Percentiles rank a stretch among this genome's conserved stretches.
Evolutionary conservation across 1,284 basidiomycete genomes (phyloP).

Genomic region (Pisolithus thermaeus): DNA sequence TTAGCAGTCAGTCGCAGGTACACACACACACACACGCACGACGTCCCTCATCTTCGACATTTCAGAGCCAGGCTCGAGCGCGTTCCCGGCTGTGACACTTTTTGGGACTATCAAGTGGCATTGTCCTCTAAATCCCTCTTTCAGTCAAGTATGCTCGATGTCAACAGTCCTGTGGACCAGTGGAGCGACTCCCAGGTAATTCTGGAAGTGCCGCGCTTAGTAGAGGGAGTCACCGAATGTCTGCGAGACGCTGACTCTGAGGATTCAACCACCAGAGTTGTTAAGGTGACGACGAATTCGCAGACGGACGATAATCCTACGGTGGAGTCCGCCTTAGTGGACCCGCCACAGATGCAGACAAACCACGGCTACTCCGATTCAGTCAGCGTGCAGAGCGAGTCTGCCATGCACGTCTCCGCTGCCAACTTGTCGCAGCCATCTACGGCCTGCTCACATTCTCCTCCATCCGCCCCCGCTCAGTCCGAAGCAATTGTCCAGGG

Average conservation of each 20-base stretch:
- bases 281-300: constrained; percentile 9
- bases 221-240: constrained; percentile 27
- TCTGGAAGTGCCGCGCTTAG: constrained; percentile 22
- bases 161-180: constrained; percentile 29
- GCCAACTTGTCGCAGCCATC: constrained; percentile 21
- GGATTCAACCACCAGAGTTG: constrained; percentile 21
- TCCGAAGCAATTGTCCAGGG: constrained; percentile 19
- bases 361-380: constrained; percentile 33
- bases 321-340: not conserved
- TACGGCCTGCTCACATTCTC: constrained; percentile 22
- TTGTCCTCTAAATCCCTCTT: constrained; percentile 6
- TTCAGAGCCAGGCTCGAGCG: not conserved
- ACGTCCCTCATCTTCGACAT: not conserved
- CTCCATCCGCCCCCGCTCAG: constrained; percentile 17
- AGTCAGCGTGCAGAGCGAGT: constrained; percentile 54
- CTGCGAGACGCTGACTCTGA: constrained; percentile 10
- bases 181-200: constrained; percentile 36
- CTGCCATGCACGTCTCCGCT: constrained; percentile 45
- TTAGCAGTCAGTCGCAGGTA: not conserved
- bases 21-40: not conserved
- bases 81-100: not conserved
- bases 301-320: constrained; percentile 4
- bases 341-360: constrained; percentile 6
- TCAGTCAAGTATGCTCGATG: constrained; percentile 17
- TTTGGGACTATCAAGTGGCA: not conserved